These are phyloP conservation scores for Torulaspora delbrueckii DNA, from an alignment of 805 yeast species.

Conservation along the genomic window DNA sequence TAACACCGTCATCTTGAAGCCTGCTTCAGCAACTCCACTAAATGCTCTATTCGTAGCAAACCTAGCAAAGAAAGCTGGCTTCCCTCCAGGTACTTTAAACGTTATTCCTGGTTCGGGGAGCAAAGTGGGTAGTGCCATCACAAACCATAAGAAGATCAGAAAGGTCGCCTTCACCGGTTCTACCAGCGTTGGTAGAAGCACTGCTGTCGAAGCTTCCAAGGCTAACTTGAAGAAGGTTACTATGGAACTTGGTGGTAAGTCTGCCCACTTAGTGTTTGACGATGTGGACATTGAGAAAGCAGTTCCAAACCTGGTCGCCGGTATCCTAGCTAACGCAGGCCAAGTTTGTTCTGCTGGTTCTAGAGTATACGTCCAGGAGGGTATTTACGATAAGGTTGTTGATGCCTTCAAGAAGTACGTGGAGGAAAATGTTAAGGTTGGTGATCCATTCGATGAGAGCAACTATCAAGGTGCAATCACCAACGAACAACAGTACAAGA, in stretches of 20 bases:
- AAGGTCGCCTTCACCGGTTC: slow-evolving; percentile 82
- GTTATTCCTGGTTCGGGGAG: slow-evolving; percentile 72
- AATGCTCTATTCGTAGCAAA: slow-evolving; percentile 61
- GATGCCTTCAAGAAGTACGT: slow-evolving; percentile 54
- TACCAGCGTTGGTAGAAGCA: slow-evolving; percentile 66
- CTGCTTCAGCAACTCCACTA: slow-evolving; percentile 75
- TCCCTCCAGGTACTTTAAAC: slow-evolving; percentile 73
- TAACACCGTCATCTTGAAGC: slow-evolving; percentile 66
- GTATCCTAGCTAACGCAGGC: slow-evolving; percentile 77
- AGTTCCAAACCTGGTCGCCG: slow-evolving; percentile 49
- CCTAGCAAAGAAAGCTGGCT: slow-evolving; percentile 60
- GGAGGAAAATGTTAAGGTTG: slow-evolving; percentile 55
- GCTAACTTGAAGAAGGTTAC: slow-evolving; percentile 75
- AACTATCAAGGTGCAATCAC: slow-evolving; percentile 77
- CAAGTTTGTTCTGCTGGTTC: slow-evolving; percentile 83
- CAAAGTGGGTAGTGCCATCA: slow-evolving; percentile 65
- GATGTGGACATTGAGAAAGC: slow-evolving; percentile 58
- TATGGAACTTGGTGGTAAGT: slow-evolving; percentile 79
- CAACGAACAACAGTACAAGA: slow-evolving; percentile 62
- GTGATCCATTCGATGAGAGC: slow-evolving; percentile 66
- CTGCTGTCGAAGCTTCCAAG: slow-evolving; percentile 64
- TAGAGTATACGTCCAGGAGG: slow-evolving; percentile 70
- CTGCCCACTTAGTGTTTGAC: slow-evolving; percentile 68
- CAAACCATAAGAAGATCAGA: slow-evolving; percentile 63
- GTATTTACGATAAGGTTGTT: slow-evolving; percentile 58